Evolutionary conservation across 768 basidiomycete species (phyloP), one percentile per base, ranked within the genome.

Genomic region (Lactifluus hygrophoroides): DNA sequence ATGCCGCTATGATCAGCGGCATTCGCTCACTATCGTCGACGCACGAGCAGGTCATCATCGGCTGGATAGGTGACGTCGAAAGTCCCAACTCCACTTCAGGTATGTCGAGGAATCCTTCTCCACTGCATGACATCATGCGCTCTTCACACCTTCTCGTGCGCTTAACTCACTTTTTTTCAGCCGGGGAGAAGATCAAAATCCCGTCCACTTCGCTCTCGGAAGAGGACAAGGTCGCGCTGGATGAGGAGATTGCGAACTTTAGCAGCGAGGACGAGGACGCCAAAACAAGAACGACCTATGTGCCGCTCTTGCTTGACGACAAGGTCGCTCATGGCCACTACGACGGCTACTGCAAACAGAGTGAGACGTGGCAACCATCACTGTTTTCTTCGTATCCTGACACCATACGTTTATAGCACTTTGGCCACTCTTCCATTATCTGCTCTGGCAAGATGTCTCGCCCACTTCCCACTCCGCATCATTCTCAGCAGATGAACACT

Each of bases 361-460:
- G 93, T 94, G 66, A 71, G 88, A 48, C 35, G 3, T 34, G 10
- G 14, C 9, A 53, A 37, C 54, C 3, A 25, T 14, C 53, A 23
- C 11, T 34, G n/a, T n/a, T n/a, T n/a, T n/a, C 43, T 50, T 19
- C 27, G n/a, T 10, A 16, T 51, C 28, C 49, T 52, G 3, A 42
- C 40, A 21, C 11, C 25, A n/a, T 23, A 28, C 10, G 4, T 47
- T 25, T 38, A 11, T 66, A 95, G 93, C 86, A 38, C 83, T 99
- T 44, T 99, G 95, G 94, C 95, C 95, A 1, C 75, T 97, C 42
- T 96, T 98, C 81, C 96, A 98, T 74, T 98, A 98, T 70, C 83
- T 98, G 56, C 85, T 97, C 55, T 96, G 94, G 89, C 94, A 95
- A 70, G 96, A 98, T 69, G 91, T 94, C 58, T 63, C 63, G 2